A percentile compares a stretch with the other conserved stretches of the same genome.
Evolutionary conservation across 768 basidiomycete genomes (phyloP).

Genomic region (Lactarius akahatsu): DNA sequence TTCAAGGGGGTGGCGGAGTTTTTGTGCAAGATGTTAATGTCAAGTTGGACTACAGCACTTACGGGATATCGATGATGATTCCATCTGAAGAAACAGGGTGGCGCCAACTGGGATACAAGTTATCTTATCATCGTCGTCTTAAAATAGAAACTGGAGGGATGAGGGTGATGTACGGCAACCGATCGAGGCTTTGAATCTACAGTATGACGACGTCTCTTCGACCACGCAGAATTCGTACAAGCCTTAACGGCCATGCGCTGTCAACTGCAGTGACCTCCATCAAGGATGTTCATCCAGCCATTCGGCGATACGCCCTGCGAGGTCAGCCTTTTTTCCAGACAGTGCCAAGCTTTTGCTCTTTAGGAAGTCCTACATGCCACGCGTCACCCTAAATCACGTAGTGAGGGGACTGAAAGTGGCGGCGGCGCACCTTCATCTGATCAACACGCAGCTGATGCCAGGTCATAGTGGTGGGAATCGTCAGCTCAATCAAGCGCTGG

Average conservation of each 20-base stretch:
- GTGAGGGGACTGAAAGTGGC: conserved; percentile 1
- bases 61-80: not conserved
- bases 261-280: not conserved
- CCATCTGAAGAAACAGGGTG: not conserved
- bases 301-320: conserved; percentile 62
- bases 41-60: not conserved
- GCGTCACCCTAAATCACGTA: conserved; percentile 15
- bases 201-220: not conserved
- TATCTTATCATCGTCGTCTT: not conserved
- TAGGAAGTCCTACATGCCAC: conserved; percentile 59
- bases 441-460: conserved; percentile 64
- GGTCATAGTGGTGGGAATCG: not conserved
- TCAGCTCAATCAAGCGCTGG: conserved; percentile 15
- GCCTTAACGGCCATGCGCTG: not conserved
- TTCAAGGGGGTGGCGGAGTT: conserved; percentile 5
- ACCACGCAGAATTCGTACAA: not conserved
- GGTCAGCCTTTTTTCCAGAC: conserved; percentile 71
- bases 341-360: conserved; percentile 59
- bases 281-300: conserved; percentile 50
- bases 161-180: not conserved
- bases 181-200: not conserved
- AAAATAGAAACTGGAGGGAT: not conserved
- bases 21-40: not conserved
- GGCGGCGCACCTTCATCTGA: conserved; percentile 65
- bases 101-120: not conserved